Evolutionary conservation across 2,329 filamentous ascomycete species (phyloP).

Genomic region (Epichloe amarillans): DNA sequence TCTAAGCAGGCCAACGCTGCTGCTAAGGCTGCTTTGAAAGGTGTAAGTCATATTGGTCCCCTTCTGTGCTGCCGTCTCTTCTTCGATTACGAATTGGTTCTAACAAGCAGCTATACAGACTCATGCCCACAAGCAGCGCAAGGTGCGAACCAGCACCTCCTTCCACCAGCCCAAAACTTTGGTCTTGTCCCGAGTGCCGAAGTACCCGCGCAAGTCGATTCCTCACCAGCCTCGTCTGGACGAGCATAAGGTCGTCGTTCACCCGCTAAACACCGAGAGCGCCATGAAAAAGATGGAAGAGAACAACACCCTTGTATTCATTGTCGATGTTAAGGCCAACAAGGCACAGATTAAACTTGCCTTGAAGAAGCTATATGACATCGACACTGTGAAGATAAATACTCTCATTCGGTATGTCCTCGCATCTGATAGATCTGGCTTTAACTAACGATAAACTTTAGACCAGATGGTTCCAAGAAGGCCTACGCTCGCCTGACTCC

Average conservation of each 20-base stretch:
- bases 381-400: conserved; percentile 98
- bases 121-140: conserved; percentile 69
- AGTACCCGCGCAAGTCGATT: conserved; percentile 95
- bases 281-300: conserved; percentile 99
- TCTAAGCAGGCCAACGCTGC: conserved; percentile 84
- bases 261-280: conserved; percentile 98
- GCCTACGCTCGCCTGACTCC: conserved; percentile 90
- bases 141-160: conserved; percentile 82
- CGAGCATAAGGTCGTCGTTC: conserved; percentile 93
- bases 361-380: conserved; percentile 98
- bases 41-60: conserved; percentile 49
- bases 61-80: neutral
- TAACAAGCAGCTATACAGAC: conserved; percentile 21
- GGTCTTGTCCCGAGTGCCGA: conserved; percentile 75
- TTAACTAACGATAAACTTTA: neutral
- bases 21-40: conserved; percentile 91
- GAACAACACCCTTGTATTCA: conserved; percentile 99
- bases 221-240: conserved; percentile 83
- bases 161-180: conserved; percentile 99
- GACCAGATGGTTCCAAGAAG: conserved; percentile 97
- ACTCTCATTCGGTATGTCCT: conserved; percentile 77
- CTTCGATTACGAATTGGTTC: neutral
- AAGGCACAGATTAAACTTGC: conserved; percentile 99
- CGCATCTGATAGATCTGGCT: neutral
- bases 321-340: conserved; percentile 94